These are phyloP conservation scores for Prunus armeniaca DNA, from an alignment of 306 rosid genomes.

Conservation along the genomic window DNA sequence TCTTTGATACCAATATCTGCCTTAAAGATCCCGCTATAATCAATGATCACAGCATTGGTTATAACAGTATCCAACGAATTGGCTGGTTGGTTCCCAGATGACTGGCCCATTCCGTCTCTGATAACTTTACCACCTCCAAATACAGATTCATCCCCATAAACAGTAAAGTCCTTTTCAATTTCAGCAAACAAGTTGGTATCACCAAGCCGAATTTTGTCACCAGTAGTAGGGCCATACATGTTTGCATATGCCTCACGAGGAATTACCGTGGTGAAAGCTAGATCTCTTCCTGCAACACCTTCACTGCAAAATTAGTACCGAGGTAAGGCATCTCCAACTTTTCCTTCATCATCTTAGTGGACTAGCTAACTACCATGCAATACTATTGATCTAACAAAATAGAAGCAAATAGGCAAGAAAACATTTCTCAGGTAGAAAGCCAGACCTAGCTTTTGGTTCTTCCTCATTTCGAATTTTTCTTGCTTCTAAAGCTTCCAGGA, in stretches of 20 bases:
- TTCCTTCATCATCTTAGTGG: slow-evolving; percentile 14
- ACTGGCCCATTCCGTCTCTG: slow-evolving; percentile 97
- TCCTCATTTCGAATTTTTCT: slow-evolving; percentile 48
- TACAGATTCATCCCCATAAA: slow-evolving; percentile 86
- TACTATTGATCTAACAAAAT: slow-evolving; percentile 5
- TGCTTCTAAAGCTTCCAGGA: slow-evolving; percentile 45
- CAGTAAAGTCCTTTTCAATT: slow-evolving; percentile 72
- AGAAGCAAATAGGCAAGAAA: slow-evolving; percentile 15
- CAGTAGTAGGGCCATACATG: slow-evolving; percentile 87
- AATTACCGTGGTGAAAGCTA: slow-evolving; percentile 44
- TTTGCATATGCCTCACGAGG: slow-evolving; percentile 69
- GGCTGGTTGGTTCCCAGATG: slow-evolving; percentile 44
- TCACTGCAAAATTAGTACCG: slow-evolving; percentile 60
- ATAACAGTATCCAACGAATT: slow-evolving; percentile 71
- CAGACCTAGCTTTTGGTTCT: slow-evolving; percentile 65
- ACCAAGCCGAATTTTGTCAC: slow-evolving; percentile 91
- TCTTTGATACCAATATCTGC: slow-evolving; percentile 88
- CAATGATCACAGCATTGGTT: slow-evolving; percentile 80
- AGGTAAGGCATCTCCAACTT: slow-evolving; percentile 27
- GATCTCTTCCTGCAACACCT: slow-evolving; percentile 63
- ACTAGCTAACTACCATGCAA: slow-evolving; percentile 20
- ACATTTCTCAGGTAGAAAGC: slow-evolving; percentile 15
- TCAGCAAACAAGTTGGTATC: slow-evolving; percentile 82
- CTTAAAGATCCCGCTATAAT: slow-evolving; percentile 78
- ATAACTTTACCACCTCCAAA: slow-evolving; percentile 96